Evolutionary conservation across 2,329 filamentous ascomycete species (phyloP).

Genomic region (Talaromyces funiculosus): DNA sequence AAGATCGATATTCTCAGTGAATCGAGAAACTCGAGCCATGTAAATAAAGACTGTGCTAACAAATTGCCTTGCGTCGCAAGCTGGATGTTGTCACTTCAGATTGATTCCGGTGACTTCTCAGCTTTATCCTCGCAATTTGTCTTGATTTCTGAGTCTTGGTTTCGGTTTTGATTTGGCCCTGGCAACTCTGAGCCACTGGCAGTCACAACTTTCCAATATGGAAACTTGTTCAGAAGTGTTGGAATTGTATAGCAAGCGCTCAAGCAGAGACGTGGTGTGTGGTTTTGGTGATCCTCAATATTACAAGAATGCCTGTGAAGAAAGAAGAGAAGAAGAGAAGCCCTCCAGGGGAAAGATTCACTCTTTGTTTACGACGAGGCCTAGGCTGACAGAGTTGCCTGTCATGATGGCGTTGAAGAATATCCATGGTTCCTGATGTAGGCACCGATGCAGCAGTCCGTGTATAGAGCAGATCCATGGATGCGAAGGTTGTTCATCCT

Average conservation of each 20-base stretch:
- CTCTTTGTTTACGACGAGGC: background rate
- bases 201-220: background rate
- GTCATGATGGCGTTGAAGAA: background rate
- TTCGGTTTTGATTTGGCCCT: background rate
- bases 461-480: background rate
- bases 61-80: background rate
- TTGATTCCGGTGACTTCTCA: background rate
- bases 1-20: conserved; percentile 1
- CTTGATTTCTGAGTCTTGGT: background rate
- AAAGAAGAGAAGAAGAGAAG: background rate
- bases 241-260: background rate
- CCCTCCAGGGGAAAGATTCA: background rate
- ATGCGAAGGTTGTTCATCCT: background rate
- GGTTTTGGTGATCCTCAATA: background rate
- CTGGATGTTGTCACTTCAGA: background rate
- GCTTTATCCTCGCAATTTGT: background rate
- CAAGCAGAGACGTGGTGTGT: conserved; percentile 2
- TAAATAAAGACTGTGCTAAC: background rate
- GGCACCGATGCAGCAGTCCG: background rate
- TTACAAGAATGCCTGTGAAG: background rate
- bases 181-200: background rate
- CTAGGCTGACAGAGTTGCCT: background rate
- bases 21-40: conserved; percentile 11
- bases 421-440: background rate
- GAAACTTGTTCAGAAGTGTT: background rate